Base-by-base conservation (phyloP, 164 flowering plant genomes). In the Akebia trifoliata region DNA sequence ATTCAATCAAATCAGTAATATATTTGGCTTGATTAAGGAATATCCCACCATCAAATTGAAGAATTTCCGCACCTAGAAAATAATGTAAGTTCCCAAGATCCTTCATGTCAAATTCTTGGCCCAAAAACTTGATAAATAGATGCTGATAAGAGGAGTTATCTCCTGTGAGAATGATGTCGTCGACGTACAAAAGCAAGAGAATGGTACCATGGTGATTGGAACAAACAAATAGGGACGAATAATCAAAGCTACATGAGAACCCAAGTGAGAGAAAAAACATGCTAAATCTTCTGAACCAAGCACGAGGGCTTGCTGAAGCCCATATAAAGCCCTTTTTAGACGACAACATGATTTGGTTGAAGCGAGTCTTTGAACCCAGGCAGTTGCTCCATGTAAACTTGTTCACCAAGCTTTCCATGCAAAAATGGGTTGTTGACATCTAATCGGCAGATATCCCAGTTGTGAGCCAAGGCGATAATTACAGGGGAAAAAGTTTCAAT, bases 341-440 rank as follows among this genome's bases (percentile, higher is more conserved):
- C 18, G 2, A 12, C 29, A 46, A 22, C 11, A 22, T 8, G 15
- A 10, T 24, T 28, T 25, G 46, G 46, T 1, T 12, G 3, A 4
- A 4, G 0, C 3, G 47, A 1, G 40, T 14, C 21, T 5, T 2
- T 40, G 35, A 26, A 55, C 2, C 47, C 36, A 1, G 36, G 47
- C 0, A 35, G 59, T 7, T 55, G 59, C 10, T 25, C 48, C 47
- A 55, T 55, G 20, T 38, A 55, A 3, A 55, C 7, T 0, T 25
- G 32, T 5, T 24, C 7, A 4, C 21, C 1, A 1, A 55, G 35
- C 22, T 24, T 6, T 8, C 34, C 34, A 25, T 39, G 47, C 2
- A 55, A 8, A 42, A 55, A 55, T 6, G 59, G 11, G 17, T 39
- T 55, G 1, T 39, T 55, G 5, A 39, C 59, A 29, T 55, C 59